These are phyloP conservation scores for Lantana camara DNA, from an alignment of 257 asterid species.

Conservation along the genomic window DNA sequence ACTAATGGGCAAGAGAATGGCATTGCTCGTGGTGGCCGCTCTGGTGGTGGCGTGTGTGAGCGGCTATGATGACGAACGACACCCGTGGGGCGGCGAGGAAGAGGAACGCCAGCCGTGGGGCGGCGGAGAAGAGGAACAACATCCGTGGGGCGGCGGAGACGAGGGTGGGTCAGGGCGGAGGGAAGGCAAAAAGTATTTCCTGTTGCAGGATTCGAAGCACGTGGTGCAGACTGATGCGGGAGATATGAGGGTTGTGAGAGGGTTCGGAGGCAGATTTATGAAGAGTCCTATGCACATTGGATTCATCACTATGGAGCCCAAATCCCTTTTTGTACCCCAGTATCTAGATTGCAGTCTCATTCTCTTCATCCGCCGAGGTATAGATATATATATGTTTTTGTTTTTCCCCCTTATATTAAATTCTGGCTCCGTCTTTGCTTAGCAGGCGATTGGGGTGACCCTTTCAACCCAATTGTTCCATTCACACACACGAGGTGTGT, in stretches of 20 bases:
- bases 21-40: conserved; percentile 28
- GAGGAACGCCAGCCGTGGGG: too few relatives aligned
- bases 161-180: conserved; percentile 37
- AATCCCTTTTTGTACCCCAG: conserved; percentile 77
- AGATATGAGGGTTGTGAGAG: conserved; percentile 58
- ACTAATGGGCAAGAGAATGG: conserved; percentile 26
- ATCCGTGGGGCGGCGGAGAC: conserved; percentile 22
- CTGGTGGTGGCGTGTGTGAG: conserved; percentile 26
- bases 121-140: conserved; percentile 7
- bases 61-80: conserved; percentile 26
- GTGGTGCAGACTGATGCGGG: conserved; percentile 80
- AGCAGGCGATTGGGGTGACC: too few relatives aligned
- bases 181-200: conserved; percentile 42
- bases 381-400: neutral
- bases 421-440: too few relatives aligned
- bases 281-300: conserved; percentile 62
- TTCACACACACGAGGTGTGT: too few relatives aligned
- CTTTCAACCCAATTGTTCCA: too few relatives aligned
- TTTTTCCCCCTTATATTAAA: too few relatives aligned
- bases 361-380: conserved; percentile 77
- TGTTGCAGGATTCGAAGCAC: conserved; percentile 54
- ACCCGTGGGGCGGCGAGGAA: conserved; percentile 23
- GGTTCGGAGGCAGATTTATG: conserved; percentile 31
- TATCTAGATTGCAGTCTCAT: conserved; percentile 74
- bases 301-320: conserved; percentile 88